Conservation (phyloP, 495 filamentous ascomycete genomes). For the Xylaria longipes region DNA sequence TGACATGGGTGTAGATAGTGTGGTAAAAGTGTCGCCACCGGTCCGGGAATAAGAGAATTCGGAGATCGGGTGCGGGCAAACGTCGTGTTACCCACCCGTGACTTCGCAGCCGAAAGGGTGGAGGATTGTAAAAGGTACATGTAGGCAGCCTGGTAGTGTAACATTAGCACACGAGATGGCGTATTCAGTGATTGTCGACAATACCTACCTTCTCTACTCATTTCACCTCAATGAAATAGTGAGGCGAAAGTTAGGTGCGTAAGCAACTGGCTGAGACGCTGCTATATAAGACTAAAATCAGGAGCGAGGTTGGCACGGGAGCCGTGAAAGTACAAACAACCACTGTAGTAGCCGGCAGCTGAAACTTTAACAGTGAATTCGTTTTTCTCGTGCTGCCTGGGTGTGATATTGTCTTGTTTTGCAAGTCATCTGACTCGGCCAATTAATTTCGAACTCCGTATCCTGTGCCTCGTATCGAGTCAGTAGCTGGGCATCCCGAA, state of each 20-base stretch:
- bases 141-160: constrained; percentile 2
- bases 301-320: not conserved
- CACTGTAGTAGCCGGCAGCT: not conserved
- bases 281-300: not conserved
- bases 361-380: not conserved
- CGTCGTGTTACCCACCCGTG: constrained; percentile 18
- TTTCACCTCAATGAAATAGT: not conserved
- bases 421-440: not conserved
- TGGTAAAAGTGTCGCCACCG: not conserved
- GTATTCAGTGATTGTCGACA: not conserved
- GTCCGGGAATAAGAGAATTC: not conserved
- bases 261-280: not conserved
- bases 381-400: not conserved
- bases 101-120: not conserved
- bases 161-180: not conserved
- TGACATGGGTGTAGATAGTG: not conserved
- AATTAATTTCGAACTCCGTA: not conserved
- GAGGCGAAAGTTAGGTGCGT: not conserved
- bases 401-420: not conserved
- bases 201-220: not conserved
- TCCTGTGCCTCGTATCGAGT: not conserved
- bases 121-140: not conserved
- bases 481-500: not conserved
- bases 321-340: not conserved
- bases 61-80: constrained; percentile 6